These are phyloP conservation scores for Fusarium tanahbumbuense DNA, from an alignment of 2,329 filamentous ascomycete species.

Conservation along the genomic window DNA sequence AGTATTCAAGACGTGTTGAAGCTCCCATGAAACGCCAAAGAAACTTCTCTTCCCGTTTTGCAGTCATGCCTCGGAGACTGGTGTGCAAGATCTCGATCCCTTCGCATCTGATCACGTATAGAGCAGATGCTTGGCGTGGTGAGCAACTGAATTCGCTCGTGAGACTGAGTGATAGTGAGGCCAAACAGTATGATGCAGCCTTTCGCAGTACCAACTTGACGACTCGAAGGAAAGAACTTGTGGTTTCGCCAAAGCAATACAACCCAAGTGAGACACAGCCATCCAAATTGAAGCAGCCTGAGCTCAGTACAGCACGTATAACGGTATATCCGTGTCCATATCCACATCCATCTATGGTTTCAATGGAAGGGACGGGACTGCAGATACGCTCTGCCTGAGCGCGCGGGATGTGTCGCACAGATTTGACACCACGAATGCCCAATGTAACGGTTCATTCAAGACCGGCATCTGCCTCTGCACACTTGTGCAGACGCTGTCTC, in stretches of 20 bases:
- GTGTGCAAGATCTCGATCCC: not conserved
- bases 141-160: not conserved
- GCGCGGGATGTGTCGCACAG: conserved; percentile 39
- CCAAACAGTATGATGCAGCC: not conserved
- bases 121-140: not conserved
- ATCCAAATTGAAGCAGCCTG: not conserved
- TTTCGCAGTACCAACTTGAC: not conserved
- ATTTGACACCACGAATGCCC: conserved; percentile 25
- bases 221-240: not conserved
- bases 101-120: not conserved
- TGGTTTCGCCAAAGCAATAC: not conserved
- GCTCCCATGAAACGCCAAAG: conserved; percentile 3
- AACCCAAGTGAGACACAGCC: conserved; percentile 4
- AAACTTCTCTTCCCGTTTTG: not conserved
- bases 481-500: conserved; percentile 43
- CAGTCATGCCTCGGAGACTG: not conserved
- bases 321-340: conserved; percentile 14
- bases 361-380: conserved; percentile 9
- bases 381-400: conserved; percentile 13
- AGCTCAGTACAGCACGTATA: not conserved
- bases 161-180: not conserved
- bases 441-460: conserved; percentile 30
- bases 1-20: not conserved
- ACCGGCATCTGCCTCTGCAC: conserved; percentile 32
- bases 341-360: conserved; percentile 16